Percentiles rank a stretch among this genome's conserved stretches.
Conservation (phyloP, 163 green algal species). For the Smithsoniella earleae region DNA sequence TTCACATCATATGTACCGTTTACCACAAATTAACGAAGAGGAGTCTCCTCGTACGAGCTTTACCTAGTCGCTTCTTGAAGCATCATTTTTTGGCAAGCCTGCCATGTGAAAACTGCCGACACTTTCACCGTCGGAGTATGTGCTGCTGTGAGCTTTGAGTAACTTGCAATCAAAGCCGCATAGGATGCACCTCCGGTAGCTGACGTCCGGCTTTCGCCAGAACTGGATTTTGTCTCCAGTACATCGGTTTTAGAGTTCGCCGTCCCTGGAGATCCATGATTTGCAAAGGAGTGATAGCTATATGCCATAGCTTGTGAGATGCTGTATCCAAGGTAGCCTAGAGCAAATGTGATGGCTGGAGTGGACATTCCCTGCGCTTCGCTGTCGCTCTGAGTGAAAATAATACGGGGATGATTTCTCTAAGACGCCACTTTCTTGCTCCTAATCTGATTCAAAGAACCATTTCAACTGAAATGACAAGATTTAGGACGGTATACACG, state of each 20-base stretch:
- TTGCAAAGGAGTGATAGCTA: background rate
- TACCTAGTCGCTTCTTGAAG: constrained; percentile 19
- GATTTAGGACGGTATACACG: too few species aligned
- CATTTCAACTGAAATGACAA: too few species aligned
- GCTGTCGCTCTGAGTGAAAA: too few species aligned
- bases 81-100: constrained; percentile 13
- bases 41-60: too few species aligned
- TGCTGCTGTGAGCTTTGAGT: background rate
- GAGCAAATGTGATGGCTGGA: background rate
- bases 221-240: too few species aligned
- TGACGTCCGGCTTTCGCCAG: background rate
- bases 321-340: background rate
- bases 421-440: too few species aligned
- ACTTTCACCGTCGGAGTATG: background rate
- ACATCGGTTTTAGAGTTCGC: too few species aligned
- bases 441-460: too few species aligned
- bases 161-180: background rate
- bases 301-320: background rate
- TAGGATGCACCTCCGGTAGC: background rate
- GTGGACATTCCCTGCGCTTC: background rate
- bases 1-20: too few species aligned
- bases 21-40: too few species aligned
- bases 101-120: constrained; percentile 10
- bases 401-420: too few species aligned
- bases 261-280: background rate